Percentiles rank a stretch among this genome's conserved stretches.
These are phyloP conservation scores for Sclerotinia subarctica DNA, from an alignment of 2,329 filamentous ascomycete genomes.

Conservation along the genomic window DNA sequence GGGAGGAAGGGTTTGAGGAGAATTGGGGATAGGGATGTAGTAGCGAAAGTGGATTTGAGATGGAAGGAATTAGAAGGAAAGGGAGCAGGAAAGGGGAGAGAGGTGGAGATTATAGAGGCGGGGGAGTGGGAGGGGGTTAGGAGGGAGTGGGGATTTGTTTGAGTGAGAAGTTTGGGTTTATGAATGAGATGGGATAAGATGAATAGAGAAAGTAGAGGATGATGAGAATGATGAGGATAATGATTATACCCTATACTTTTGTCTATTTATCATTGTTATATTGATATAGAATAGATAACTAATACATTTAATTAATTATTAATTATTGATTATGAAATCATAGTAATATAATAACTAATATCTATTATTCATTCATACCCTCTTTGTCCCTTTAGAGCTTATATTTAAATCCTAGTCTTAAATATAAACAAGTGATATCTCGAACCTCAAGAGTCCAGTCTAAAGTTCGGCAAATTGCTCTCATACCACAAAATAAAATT, in stretches of 20 bases:
- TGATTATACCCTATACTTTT: slow-evolving; percentile 11
- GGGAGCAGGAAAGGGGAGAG: slow-evolving; percentile 28
- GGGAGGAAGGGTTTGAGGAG: slow-evolving; percentile 23
- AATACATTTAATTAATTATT: not conserved
- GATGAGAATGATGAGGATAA: not conserved
- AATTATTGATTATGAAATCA: not conserved
- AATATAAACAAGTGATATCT: too few relatives aligned
- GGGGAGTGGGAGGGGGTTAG: slow-evolving; percentile 37
- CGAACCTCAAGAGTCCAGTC: too few relatives aligned
- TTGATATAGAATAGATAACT: not conserved
- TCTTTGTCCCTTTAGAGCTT: too few relatives aligned
- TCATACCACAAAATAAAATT: too few relatives aligned
- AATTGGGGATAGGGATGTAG: slow-evolving; percentile 22
- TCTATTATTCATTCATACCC: too few relatives aligned
- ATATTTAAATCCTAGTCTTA: too few relatives aligned
- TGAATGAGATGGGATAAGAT: not conserved
- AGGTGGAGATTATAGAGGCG: slow-evolving; percentile 36
- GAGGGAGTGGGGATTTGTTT: slow-evolving; percentile 37
- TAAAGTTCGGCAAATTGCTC: too few relatives aligned
- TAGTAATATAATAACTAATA: too few relatives aligned
- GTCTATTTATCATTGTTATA: not conserved
- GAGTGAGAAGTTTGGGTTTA: slow-evolving; percentile 13
- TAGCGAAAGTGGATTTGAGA: slow-evolving; percentile 33
- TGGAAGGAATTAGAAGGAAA: slow-evolving; percentile 34
- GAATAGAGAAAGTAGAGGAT: slow-evolving; percentile 1